Evolutionary conservation across 495 filamentous ascomycete genomes (phyloP).

Genomic region (Penicillium atrosanguineum): DNA sequence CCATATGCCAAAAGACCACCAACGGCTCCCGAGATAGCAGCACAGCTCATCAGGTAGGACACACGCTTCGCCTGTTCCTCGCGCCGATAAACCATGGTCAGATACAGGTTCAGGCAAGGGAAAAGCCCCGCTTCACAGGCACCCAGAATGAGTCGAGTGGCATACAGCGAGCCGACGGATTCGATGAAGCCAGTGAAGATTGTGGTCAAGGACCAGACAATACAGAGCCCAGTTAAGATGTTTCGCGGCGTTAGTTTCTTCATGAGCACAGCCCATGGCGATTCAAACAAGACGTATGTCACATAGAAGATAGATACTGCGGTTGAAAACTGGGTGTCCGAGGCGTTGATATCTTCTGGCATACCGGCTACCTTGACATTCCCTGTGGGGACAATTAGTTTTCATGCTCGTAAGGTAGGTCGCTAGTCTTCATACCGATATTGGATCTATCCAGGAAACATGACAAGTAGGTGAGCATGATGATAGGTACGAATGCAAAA

Average conservation of each 20-base stretch:
- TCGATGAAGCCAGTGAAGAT: constrained; percentile 53
- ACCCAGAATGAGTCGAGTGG: constrained; percentile 61
- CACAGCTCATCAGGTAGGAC: constrained; percentile 42
- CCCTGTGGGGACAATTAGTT: constrained; percentile 18
- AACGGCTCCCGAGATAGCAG: constrained; percentile 42
- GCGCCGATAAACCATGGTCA: constrained; percentile 50
- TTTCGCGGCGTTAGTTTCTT: constrained; percentile 47
- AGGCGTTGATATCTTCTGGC: constrained; percentile 43
- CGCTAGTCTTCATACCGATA: constrained; percentile 32
- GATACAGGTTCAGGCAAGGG: constrained; percentile 56
- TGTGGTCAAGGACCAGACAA: constrained; percentile 53
- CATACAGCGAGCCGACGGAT: constrained; percentile 48
- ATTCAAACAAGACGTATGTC: constrained; percentile 48
- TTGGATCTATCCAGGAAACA: constrained; percentile 48
- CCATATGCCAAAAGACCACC: constrained; percentile 48
- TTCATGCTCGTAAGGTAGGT: neutral
- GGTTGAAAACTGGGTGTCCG: constrained; percentile 41
- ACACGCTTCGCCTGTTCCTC: constrained; percentile 45
- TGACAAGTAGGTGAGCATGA: constrained; percentile 47
- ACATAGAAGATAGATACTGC: constrained; percentile 53
- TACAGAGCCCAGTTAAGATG: constrained; percentile 36
- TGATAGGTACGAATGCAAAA: constrained; percentile 42
- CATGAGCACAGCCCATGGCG: constrained; percentile 42
- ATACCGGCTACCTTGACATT: constrained; percentile 48
- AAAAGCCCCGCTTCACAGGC: constrained; percentile 68